Percentiles rank a stretch among this genome's conserved stretches.
Evolutionary conservation across 495 filamentous ascomycete genomes (phyloP).

Genomic region (Xeromyces bisporus): DNA sequence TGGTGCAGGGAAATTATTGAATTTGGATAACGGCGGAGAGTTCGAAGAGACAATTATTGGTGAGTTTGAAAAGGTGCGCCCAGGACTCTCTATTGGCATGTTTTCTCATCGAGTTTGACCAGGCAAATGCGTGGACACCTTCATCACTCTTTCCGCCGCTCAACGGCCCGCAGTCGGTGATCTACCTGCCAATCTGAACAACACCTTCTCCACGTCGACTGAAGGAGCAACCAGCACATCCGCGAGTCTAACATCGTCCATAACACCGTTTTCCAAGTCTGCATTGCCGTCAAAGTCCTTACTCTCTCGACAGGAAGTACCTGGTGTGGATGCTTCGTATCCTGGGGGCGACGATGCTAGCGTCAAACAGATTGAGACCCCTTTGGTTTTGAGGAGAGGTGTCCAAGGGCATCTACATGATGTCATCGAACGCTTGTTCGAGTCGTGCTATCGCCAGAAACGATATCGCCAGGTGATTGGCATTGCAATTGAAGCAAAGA

Average conservation of each 20-base stretch:
- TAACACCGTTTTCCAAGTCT: slow-evolving; percentile 85
- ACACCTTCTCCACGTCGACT: slow-evolving; percentile 46
- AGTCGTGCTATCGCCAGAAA: slow-evolving; percentile 71
- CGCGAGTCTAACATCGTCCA: slow-evolving; percentile 63
- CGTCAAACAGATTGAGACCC: slow-evolving; percentile 34
- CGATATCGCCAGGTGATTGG: slow-evolving; percentile 96
- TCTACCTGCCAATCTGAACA: slow-evolving; percentile 50
- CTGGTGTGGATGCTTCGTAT: slow-evolving; percentile 36
- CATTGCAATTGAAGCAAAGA: slow-evolving; percentile 91
- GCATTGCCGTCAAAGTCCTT: slow-evolving; percentile 81
- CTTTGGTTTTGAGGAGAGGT: slow-evolving; percentile 35
- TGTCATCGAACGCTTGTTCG: slow-evolving; percentile 78
- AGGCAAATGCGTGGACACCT: slow-evolving; percentile 95
- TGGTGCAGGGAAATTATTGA: slow-evolving; percentile 86
- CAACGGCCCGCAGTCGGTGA: slow-evolving; percentile 42
- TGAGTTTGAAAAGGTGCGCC: slow-evolving; percentile 14
- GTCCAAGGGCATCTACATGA: slow-evolving; percentile 57
- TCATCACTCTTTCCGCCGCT: slow-evolving; percentile 68
- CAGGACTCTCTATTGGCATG: too few species aligned
- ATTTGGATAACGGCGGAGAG: slow-evolving; percentile 79
- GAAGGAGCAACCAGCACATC: slow-evolving; percentile 49
- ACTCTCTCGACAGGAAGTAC: slow-evolving; percentile 62
- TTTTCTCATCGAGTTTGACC: too few species aligned
- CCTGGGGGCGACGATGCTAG: slow-evolving; percentile 37
- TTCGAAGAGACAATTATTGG: slow-evolving; percentile 96